Evolutionary conservation across 495 filamentous ascomycete species (phyloP).

Genomic region (Xylona heveae): DNA sequence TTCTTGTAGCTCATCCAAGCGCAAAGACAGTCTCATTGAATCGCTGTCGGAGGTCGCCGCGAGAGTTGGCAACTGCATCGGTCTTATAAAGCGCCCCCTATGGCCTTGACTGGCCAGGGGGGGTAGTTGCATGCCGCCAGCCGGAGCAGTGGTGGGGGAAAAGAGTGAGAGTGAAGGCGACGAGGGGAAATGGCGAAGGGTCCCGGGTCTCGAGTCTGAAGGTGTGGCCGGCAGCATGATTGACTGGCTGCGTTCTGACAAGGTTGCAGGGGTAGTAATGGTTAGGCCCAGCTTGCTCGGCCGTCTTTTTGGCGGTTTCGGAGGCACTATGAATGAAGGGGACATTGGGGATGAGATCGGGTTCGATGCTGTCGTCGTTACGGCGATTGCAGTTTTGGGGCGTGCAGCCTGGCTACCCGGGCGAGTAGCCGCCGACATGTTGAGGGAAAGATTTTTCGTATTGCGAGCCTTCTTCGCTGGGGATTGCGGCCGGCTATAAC

Average conservation of each 20-base stretch:
- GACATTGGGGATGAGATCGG: slow-evolving; percentile 57
- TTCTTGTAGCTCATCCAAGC: too few relatives aligned
- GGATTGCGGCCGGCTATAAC: slow-evolving; percentile 2
- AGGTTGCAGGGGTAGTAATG: slow-evolving; percentile 37
- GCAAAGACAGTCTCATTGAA: too few relatives aligned
- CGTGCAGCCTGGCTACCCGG: too few relatives aligned
- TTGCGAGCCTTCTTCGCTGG: slow-evolving; percentile 22
- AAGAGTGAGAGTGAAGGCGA: slow-evolving; percentile 39
- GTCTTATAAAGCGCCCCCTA: slow-evolving; percentile 7
- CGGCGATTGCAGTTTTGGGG: slow-evolving; percentile 10
- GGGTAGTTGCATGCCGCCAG: slow-evolving; percentile 43
- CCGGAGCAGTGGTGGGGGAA: slow-evolving; percentile 34
- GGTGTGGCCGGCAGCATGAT: slow-evolving; percentile 28
- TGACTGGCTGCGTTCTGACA: slow-evolving; percentile 15
- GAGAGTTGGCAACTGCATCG: background rate
- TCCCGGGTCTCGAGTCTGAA: slow-evolving; percentile 20
- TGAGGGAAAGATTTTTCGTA: slow-evolving; percentile 81
- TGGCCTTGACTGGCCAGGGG: slow-evolving; percentile 16
- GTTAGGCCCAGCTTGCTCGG: slow-evolving; percentile 60
- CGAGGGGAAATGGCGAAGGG: slow-evolving; percentile 44
- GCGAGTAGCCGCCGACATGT: slow-evolving; percentile 39
- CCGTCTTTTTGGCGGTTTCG: slow-evolving; percentile 44
- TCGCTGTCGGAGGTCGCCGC: slow-evolving; percentile 9
- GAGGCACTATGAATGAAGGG: slow-evolving; percentile 58
- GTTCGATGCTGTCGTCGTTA: slow-evolving; percentile 27